Evolutionary conservation across 352 stramenopile genomes (phyloP).

Genomic region (Globisporangium lucens): DNA sequence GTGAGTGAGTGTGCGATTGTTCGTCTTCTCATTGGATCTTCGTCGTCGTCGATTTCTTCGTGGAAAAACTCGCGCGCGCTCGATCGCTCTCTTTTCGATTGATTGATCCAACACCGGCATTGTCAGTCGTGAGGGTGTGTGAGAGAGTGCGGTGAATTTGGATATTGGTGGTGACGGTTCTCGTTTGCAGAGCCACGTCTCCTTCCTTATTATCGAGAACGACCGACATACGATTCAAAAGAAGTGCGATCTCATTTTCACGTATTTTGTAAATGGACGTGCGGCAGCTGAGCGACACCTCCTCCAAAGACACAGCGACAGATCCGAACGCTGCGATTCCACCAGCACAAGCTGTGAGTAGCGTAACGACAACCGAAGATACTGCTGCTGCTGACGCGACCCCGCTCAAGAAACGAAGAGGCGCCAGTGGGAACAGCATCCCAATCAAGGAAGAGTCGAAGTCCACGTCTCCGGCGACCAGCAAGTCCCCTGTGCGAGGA

Average conservation of each 20-base stretch:
- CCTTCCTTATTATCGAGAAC: background rate
- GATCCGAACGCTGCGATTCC: constrained; percentile 3
- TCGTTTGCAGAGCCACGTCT: background rate
- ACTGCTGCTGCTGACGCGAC: constrained; percentile 29
- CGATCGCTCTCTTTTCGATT: background rate
- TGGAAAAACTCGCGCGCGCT: background rate
- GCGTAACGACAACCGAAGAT: background rate
- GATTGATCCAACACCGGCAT: background rate
- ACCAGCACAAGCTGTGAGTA: background rate
- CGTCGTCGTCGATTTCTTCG: background rate
- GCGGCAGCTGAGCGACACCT: constrained; percentile 7
- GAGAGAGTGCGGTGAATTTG: background rate
- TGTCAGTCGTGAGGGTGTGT: background rate
- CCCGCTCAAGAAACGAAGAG: constrained; percentile 54
- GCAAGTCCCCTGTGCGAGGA: constrained; percentile 13
- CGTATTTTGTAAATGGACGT: constrained; percentile 13
- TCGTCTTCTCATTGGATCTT: constrained; percentile 5
- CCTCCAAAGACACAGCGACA: background rate
- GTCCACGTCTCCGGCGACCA: constrained; percentile 10
- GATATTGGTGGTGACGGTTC: constrained; percentile 1
- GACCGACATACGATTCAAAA: background rate
- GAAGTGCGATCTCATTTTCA: background rate
- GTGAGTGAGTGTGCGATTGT: background rate
- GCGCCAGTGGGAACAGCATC: constrained; percentile 13
- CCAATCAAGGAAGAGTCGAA: constrained; percentile 11